phyloP scores from a whole-genome alignment of 1,139 yeast genomes.

The Saccharomyces hybrid region DNA sequence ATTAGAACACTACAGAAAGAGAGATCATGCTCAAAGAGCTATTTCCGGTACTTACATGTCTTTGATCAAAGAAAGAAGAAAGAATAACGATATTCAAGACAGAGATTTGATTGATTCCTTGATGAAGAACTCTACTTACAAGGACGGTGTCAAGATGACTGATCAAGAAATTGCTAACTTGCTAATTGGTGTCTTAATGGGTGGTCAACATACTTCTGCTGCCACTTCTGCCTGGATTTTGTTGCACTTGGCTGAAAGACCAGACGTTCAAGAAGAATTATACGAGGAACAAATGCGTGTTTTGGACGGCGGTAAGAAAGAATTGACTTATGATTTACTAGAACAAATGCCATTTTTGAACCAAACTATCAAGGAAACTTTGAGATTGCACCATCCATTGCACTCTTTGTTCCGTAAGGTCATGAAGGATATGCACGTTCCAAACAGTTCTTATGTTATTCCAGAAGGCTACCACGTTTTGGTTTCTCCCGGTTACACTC shows the following conservation, averaged over 20 bases:
- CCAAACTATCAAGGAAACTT: conserved; percentile 82
- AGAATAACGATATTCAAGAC: conserved; percentile 64
- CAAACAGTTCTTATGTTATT: conserved; percentile 70
- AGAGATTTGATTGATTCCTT: conserved; percentile 87
- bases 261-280: conserved; percentile 74
- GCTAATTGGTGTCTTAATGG: conserved; percentile 93
- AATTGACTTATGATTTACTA: conserved; percentile 72
- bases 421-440: conserved; percentile 67
- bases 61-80: conserved; percentile 67
- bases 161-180: conserved; percentile 92
- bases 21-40: conserved; percentile 82
- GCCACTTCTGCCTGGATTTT: conserved; percentile 93
- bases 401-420: conserved; percentile 95
- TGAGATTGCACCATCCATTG: conserved; percentile 92
- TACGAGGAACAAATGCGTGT: conserved; percentile 65
- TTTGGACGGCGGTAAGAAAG: conserved; percentile 50
- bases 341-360: conserved; percentile 75
- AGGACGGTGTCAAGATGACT: conserved; percentile 89
- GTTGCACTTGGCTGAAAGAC: conserved; percentile 81
- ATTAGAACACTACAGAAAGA: conserved; percentile 70
- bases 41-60: conserved; percentile 76
- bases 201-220: conserved; percentile 98
- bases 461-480: conserved; percentile 87
- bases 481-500: conserved; percentile 91
- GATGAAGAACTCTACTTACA: conserved; percentile 75